Evolutionary conservation across 352 stramenopile species (phyloP), one percentile per base, ranked within the genome.

Genomic region (Phytopythium cucurbitacearum): DNA sequence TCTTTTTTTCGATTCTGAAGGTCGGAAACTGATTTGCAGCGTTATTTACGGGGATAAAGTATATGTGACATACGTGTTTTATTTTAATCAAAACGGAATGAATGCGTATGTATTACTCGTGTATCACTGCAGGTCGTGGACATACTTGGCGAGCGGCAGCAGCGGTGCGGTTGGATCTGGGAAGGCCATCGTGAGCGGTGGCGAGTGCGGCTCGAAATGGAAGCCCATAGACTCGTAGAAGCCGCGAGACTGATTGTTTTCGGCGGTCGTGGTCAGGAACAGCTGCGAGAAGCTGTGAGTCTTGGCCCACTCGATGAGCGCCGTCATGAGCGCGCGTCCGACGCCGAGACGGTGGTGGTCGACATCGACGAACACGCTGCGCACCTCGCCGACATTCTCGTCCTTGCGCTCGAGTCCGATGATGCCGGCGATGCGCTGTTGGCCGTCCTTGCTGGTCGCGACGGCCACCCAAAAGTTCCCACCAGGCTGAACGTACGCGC

Each of bases 391-490:
- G 11, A 60, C 44, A 7, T 5, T 32, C 36, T 62, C 44, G 3
- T 47, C 37, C 55, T 46, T 45, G 32, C 60, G 60, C 35, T 65
- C 48, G 11, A 71, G 40, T 3, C 63, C 63, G 28, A 55, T 34
- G 41, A 71, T 71, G n/a, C 59, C 63, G 13, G 60, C 63, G 10
- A 67, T 46, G 13, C 51, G 40, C 35, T 33, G 54, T 33, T 36
- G 47, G 11, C 41, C 40, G 7, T 50, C 28, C 0, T 4, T 7
- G 35, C 47, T 36, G 7, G 59, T 42, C 33, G 48, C 43, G 0
- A 44, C 42, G 2, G 64, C 59, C 33, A 71, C 55, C 64, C 59
- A 71, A 28, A 68, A 67, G 16, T 71, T 71, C 9, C 60, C 53
- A 7, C 64, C 59, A 3, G 50, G 37, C 8, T 52, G 15, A 7